phyloP scores from a whole-genome alignment of 2,329 filamentous ascomycete genomes.

The Stemphylium lycopersici region DNA sequence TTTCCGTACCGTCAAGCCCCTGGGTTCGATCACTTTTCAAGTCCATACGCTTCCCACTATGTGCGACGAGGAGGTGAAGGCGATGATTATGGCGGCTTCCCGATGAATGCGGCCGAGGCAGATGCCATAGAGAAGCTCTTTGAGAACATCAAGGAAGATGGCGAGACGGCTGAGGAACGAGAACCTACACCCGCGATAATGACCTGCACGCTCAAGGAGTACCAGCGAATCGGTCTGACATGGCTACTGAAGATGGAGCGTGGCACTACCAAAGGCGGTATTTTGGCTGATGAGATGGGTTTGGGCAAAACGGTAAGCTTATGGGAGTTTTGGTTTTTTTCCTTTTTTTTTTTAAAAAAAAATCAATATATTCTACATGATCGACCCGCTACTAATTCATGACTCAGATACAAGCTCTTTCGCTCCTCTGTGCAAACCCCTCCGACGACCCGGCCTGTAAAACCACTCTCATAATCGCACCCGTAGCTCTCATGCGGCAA shows the following conservation, averaged over 20 bases:
- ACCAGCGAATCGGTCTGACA: constrained; percentile 77
- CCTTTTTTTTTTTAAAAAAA: too few species aligned
- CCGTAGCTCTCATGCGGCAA: constrained; percentile 79
- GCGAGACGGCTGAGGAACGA: constrained; percentile 59
- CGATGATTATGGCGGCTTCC: constrained; percentile 23
- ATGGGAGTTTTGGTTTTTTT: too few species aligned
- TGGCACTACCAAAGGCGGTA: constrained; percentile 74
- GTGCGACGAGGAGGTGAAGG: constrained; percentile 9
- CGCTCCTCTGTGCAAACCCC: constrained; percentile 74
- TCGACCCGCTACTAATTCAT: neutral
- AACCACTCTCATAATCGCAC: constrained; percentile 83
- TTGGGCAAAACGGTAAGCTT: constrained; percentile 75
- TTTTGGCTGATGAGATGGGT: constrained; percentile 71
- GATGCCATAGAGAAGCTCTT: constrained; percentile 41
- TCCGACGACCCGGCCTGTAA: constrained; percentile 64
- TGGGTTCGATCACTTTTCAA: neutral
- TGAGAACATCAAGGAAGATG: constrained; percentile 39
- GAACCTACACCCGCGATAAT: constrained; percentile 74
- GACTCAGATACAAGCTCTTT: constrained; percentile 66
- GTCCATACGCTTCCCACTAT: neutral
- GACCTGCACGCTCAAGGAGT: constrained; percentile 73
- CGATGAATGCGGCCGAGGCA: constrained; percentile 21
- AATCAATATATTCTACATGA: neutral
- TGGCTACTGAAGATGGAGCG: constrained; percentile 80
- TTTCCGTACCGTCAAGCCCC: neutral